These are phyloP conservation scores for cucumber (Cucumis sativus) DNA, from an alignment of 306 rosid genomes.

Conservation along the genomic window Cucumber_9930_V3 NC_026657.2:35145001-35145500, in stretches of 20 bases:
- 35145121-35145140: conserved; percentile 33
- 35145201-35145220: neutral
- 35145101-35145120: conserved; percentile 17
- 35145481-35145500: conserved; percentile 18
- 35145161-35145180: conserved; percentile 28
- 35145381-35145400: neutral
- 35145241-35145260: conserved; percentile 26
- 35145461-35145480: conserved; percentile 67
- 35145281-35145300: conserved; percentile 65
- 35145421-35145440: neutral
- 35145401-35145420: conserved; percentile 1
- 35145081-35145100: conserved; percentile 33
- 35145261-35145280: conserved; percentile 54
- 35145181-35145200: neutral
- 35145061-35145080: conserved; percentile 27
- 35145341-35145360: conserved; percentile 15
- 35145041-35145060: conserved; percentile 39
- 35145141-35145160: conserved; percentile 52
- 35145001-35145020: neutral
- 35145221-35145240: neutral
- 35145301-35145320: conserved; percentile 54
- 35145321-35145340: conserved; percentile 33
- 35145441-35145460: conserved; percentile 40
- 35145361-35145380: conserved; percentile 6
- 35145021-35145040: neutral